These are phyloP conservation scores for Falciphora oryzae DNA, from an alignment of 2,329 filamentous ascomycete genomes.

Conservation along the genomic window DNA sequence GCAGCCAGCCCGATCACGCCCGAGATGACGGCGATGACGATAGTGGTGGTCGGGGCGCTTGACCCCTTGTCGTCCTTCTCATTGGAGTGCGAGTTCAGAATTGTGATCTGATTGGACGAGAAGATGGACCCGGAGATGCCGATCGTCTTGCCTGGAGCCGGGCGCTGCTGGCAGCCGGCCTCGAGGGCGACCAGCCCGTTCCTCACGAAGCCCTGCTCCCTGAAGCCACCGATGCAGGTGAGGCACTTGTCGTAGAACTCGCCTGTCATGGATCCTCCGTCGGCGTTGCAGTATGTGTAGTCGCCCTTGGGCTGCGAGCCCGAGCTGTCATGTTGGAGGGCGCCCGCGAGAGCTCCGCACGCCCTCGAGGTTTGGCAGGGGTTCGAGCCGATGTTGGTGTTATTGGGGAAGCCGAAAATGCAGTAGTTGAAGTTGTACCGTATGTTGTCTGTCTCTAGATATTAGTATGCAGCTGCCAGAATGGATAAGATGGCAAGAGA, in stretches of 20 bases:
- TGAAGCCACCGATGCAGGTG: slow-evolving; percentile 34
- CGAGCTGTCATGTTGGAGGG: slow-evolving; percentile 35
- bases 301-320: slow-evolving; percentile 27
- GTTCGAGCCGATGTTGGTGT: slow-evolving; percentile 34
- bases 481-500: no score
- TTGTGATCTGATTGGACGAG: slow-evolving; percentile 11
- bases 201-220: slow-evolving; percentile 4
- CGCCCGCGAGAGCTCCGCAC: slow-evolving; percentile 38
- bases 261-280: slow-evolving; percentile 30
- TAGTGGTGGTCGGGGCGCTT: slow-evolving; percentile 30
- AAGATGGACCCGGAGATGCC: slow-evolving; percentile 26
- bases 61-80: slow-evolving; percentile 14
- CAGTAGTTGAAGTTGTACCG: slow-evolving; percentile 47
- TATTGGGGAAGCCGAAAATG: slow-evolving; percentile 46
- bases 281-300: slow-evolving; percentile 42
- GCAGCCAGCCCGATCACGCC: slow-evolving; percentile 31
- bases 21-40: slow-evolving; percentile 39
- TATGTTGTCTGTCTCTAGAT: slow-evolving; percentile 39
- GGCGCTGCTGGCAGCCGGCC: slow-evolving; percentile 45
- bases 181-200: slow-evolving; percentile 45
- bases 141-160: slow-evolving; percentile 23
- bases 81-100: slow-evolving; percentile 1
- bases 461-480: no score
- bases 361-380: slow-evolving; percentile 47
- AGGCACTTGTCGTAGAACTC: slow-evolving; percentile 34